phyloP scores from a whole-genome alignment of 768 basidiomycete species.

The Rhizopogon salebrosus region DNA sequence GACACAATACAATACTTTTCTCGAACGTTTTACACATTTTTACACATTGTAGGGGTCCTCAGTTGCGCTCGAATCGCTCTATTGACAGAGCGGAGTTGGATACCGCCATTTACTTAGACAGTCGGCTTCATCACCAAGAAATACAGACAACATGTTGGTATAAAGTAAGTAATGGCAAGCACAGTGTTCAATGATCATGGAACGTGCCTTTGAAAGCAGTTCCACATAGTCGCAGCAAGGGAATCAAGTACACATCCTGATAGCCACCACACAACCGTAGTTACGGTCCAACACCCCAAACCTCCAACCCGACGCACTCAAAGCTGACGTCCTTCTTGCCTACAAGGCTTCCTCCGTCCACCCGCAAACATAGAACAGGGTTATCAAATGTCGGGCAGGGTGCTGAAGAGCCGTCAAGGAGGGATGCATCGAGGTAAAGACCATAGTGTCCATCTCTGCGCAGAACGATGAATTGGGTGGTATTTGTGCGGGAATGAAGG shows the following conservation, averaged over 20 bases:
- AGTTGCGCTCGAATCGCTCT: too few relatives aligned
- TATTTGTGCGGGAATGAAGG: background rate
- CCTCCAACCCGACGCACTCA: constrained; percentile 88
- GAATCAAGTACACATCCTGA: background rate
- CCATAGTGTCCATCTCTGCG: constrained; percentile 85
- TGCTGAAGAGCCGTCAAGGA: constrained; percentile 81
- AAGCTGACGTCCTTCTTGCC: constrained; percentile 54
- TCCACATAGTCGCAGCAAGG: background rate
- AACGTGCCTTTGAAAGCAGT: background rate
- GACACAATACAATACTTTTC: too few relatives aligned
- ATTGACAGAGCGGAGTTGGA: too few relatives aligned
- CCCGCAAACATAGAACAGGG: constrained; percentile 64
- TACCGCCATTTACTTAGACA: too few relatives aligned
- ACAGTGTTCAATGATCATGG: background rate
- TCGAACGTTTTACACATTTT: too few relatives aligned
- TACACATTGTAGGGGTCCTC: too few relatives aligned
- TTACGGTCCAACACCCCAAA: constrained; percentile 69
- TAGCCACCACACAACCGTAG: background rate
- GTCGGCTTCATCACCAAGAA: too few relatives aligned
- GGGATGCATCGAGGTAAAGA: constrained; percentile 76
- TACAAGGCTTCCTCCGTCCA: constrained; percentile 12
- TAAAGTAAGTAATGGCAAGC: background rate
- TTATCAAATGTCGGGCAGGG: constrained; percentile 85
- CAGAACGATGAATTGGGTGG: background rate
- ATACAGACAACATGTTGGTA: background rate